phyloP scores from a whole-genome alignment of 352 stramenopile species.

The Halophytophthora polymorphica region DNA sequence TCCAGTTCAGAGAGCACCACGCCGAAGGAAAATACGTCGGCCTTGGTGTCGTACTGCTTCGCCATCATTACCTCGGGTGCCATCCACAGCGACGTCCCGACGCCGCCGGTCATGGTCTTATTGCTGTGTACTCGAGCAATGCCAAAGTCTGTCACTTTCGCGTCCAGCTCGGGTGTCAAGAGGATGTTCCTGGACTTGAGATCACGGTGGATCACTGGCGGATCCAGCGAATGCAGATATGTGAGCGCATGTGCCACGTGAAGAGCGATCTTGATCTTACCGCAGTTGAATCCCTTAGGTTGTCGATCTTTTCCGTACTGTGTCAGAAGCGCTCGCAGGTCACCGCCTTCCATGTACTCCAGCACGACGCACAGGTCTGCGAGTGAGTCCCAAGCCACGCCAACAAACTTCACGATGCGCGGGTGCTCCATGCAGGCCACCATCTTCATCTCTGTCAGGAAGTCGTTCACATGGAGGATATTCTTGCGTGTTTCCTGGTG shows the following conservation, averaged over 20 bases:
- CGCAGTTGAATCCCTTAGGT: constrained; percentile 23
- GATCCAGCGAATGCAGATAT: constrained; percentile 29
- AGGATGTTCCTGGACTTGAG: constrained; percentile 35
- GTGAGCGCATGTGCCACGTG: constrained; percentile 31
- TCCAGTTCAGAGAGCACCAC: constrained; percentile 33
- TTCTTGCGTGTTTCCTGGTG: constrained; percentile 15
- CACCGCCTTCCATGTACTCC: constrained; percentile 37
- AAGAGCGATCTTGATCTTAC: constrained; percentile 35
- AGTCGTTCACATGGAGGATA: constrained; percentile 34
- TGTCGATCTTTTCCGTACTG: constrained; percentile 7
- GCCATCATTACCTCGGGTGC: constrained; percentile 31
- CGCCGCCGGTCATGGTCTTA: constrained; percentile 30
- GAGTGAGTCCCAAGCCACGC: constrained; percentile 46
- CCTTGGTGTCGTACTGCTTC: constrained; percentile 24
- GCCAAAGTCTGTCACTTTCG: constrained; percentile 42
- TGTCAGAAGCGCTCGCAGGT: constrained; percentile 28
- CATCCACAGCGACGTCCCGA: constrained; percentile 28
- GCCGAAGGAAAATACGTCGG: constrained; percentile 34
- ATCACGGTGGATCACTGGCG: constrained; percentile 12
- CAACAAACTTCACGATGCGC: constrained; percentile 45
- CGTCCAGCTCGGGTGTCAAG: constrained; percentile 18
- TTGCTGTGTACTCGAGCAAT: constrained; percentile 22
- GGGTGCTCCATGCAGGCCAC: constrained; percentile 42
- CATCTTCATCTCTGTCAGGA: constrained; percentile 43
- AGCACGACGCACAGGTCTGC: constrained; percentile 34